Conservation (phyloP, 2,329 filamentous ascomycete species). For the Scolecobasidium constrictum region DNA sequence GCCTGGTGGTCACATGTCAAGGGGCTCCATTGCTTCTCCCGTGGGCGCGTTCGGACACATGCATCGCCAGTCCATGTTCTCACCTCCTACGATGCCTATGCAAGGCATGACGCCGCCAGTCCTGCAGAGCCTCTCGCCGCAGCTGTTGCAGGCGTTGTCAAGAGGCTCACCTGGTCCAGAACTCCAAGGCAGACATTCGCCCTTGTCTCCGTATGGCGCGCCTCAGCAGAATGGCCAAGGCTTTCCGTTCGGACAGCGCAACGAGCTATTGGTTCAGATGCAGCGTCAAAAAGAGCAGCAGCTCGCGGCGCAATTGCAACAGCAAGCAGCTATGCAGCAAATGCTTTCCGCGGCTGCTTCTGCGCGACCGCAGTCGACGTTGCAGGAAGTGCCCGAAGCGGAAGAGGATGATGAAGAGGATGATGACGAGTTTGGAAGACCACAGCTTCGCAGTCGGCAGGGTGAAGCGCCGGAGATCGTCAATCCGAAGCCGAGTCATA, state of each 20-base stretch:
- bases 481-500: constrained; percentile 50
- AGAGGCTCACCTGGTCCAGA: constrained; percentile 31
- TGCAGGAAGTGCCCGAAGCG: constrained; percentile 65
- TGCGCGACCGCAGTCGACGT: constrained; percentile 30
- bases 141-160: constrained; percentile 21
- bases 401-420: constrained; percentile 68
- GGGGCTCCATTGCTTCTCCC: constrained; percentile 59
- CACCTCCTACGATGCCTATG: constrained; percentile 56
- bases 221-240: constrained; percentile 30
- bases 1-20: constrained; percentile 46
- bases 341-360: constrained; percentile 46
- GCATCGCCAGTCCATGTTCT: constrained; percentile 61
- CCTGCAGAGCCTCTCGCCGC: constrained; percentile 30
- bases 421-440: constrained; percentile 34
- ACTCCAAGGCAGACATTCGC: constrained; percentile 22
- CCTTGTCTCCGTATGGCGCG: constrained; percentile 52
- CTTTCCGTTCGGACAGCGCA: constrained; percentile 24
- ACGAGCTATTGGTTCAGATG: constrained; percentile 33
- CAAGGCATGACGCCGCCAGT: constrained; percentile 44
- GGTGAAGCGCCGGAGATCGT: constrained; percentile 38
- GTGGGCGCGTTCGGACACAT: constrained; percentile 57
- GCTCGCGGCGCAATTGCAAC: constrained; percentile 45
- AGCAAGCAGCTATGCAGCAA: constrained; percentile 29
- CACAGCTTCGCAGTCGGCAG: constrained; percentile 25
- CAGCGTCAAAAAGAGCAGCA: constrained; percentile 38